phyloP scores from a whole-genome alignment of 1,284 basidiomycete species.

The Fomes fomentarius region DNA sequence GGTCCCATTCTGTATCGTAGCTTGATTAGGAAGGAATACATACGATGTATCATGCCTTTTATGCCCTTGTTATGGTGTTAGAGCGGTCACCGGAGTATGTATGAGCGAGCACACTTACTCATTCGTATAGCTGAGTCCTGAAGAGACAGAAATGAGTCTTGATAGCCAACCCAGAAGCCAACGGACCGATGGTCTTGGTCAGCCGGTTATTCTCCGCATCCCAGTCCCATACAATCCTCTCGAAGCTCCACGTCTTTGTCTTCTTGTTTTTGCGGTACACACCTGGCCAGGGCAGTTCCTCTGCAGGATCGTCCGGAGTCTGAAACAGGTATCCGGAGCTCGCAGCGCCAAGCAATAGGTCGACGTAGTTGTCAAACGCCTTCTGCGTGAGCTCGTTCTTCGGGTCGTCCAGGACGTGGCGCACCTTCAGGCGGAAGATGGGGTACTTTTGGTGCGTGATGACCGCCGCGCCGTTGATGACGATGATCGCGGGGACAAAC shows the following conservation, averaged over 20 bases:
- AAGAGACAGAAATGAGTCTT: no score
- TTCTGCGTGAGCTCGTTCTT: background rate
- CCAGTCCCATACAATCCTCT: background rate
- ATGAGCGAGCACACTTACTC: no score
- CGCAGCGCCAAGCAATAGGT: background rate
- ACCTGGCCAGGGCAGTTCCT: background rate
- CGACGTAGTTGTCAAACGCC: background rate
- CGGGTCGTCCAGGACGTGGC: background rate
- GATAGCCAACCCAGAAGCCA: background rate
- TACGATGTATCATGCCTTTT: no score
- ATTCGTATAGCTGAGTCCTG: no score
- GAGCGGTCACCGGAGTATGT: no score
- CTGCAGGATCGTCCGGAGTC: background rate
- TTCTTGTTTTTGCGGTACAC: background rate
- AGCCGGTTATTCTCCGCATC: background rate
- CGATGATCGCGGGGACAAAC: background rate
- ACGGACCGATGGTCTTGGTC: background rate
- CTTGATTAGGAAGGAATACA: no score
- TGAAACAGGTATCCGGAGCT: background rate
- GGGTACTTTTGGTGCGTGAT: background rate
- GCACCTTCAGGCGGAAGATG: background rate
- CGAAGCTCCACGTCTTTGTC: background rate
- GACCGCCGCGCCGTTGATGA: background rate
- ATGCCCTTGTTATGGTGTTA: no score
- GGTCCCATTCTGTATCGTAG: no score